Evolutionary conservation across 768 basidiomycete species (phyloP), one percentile per base, ranked within the genome.

Genomic region (Panellus pusillus): DNA sequence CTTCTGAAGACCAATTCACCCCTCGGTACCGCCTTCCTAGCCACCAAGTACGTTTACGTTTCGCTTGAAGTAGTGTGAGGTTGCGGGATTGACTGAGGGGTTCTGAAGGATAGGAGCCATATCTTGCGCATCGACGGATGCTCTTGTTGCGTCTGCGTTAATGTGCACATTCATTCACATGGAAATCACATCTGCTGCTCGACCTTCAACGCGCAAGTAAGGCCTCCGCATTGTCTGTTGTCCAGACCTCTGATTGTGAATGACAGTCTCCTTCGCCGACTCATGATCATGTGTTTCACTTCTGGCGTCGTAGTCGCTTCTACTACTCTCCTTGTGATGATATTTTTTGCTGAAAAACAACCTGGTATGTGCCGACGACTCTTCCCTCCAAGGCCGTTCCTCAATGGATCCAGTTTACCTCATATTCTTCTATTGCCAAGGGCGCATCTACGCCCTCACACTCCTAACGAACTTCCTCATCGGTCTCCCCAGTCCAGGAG

Each of bases 361-460:
- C 20, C 39, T 17, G 45, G 56, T 52, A 15, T 13, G 56, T 38
- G 11, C n/a, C n/a, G 24, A 6, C 11, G 2, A 18, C 18, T 38
- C n/a, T 17, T 11, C 24, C 7, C 13, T n/a, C n/a, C 43, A 13
- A 15, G 49, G 28, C 27, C 19, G 1, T 28, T 5, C 38, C 19
- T 5, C 32, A 35, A 35, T 35, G 3, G 13, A 7, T 36, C 35
- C 37, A 57, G 56, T 20, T 12, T 53, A 48, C 24, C 1, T 14
- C 6, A 24, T 57, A 2, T 58, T 58, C 46, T 51, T 52, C 41
- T 57, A 19, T 20, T 9, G 4, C 3, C 50, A 57, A 35, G 50
- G 55, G 2, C 50, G 55, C 37, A 13, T 57, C n/a, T 57, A 52
- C 50, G 36, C 50, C 6, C 28, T 57, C n/a, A 57, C 55, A 15